Conservation (phyloP, 805 yeast species). For the Barnettozyma populi region DNA sequence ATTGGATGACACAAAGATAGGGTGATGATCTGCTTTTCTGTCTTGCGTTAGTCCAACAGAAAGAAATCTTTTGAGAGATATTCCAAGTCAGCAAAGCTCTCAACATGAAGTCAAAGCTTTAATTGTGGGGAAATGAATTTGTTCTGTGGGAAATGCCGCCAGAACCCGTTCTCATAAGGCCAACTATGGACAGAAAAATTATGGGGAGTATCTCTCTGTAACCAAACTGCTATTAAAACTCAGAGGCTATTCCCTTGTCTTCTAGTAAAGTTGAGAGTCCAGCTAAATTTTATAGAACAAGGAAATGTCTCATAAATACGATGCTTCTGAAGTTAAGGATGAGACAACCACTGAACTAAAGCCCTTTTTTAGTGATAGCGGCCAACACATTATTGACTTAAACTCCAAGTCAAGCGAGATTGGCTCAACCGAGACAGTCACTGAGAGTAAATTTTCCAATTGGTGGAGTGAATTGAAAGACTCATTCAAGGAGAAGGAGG, state of each 20-base stretch:
- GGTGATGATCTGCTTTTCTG: background rate
- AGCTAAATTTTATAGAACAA: too few relatives aligned
- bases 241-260: too few relatives aligned
- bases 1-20: background rate
- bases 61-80: background rate
- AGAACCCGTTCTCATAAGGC: background rate
- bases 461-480: conserved; percentile 18
- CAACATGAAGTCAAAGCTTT: background rate
- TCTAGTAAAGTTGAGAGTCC: too few relatives aligned
- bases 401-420: background rate
- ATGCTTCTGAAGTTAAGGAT: background rate
- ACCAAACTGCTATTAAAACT: background rate
- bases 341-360: background rate
- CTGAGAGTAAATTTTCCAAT: background rate
- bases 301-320: too few relatives aligned
- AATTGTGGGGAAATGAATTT: background rate
- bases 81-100: background rate
- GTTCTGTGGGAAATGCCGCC: background rate
- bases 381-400: background rate
- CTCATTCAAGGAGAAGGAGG: conserved; percentile 20
- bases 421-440: background rate
- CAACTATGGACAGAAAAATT: too few relatives aligned
- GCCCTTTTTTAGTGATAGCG: background rate
- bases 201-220: too few relatives aligned
- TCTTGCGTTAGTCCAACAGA: too few relatives aligned